These are phyloP conservation scores for Penicillium polonicum DNA, from an alignment of 2,329 filamentous ascomycete species.

Conservation along the genomic window DNA sequence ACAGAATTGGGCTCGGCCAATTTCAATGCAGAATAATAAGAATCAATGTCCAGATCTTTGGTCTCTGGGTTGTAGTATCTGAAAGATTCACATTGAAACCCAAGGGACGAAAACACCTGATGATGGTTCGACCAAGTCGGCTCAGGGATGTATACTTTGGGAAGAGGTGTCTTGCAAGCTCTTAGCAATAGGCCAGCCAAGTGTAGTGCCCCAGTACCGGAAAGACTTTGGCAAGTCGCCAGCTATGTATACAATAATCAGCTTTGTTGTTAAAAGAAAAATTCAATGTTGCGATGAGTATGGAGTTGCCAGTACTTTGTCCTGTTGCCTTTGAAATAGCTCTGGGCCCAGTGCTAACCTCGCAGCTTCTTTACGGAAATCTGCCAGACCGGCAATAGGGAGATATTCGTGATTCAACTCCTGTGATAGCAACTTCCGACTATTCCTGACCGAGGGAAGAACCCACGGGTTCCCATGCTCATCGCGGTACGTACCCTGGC, in stretches of 20 bases:
- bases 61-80: conserved; percentile 23
- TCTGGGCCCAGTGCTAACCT: conserved; percentile 72
- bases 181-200: conserved; percentile 24
- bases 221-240: conserved; percentile 80
- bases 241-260: conserved; percentile 23
- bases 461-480: conserved; percentile 37
- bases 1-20: conserved; percentile 16
- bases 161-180: conserved; percentile 12
- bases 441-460: conserved; percentile 31
- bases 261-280: not conserved
- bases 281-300: not conserved
- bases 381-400: conserved; percentile 79
- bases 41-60: conserved; percentile 22
- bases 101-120: conserved; percentile 89
- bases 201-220: conserved; percentile 62
- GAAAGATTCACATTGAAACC: conserved; percentile 60
- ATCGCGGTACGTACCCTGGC: conserved; percentile 38
- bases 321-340: conserved; percentile 5
- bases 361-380: conserved; percentile 80
- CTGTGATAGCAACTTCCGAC: conserved; percentile 44
- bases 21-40: conserved; percentile 17
- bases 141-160: conserved; percentile 74
- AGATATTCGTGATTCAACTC: conserved; percentile 95
- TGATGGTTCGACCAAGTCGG: conserved; percentile 98
- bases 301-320: conserved; percentile 12